phyloP scores from a whole-genome alignment of 164 flowering plant species.

The Nymphaea colorata region DNA sequence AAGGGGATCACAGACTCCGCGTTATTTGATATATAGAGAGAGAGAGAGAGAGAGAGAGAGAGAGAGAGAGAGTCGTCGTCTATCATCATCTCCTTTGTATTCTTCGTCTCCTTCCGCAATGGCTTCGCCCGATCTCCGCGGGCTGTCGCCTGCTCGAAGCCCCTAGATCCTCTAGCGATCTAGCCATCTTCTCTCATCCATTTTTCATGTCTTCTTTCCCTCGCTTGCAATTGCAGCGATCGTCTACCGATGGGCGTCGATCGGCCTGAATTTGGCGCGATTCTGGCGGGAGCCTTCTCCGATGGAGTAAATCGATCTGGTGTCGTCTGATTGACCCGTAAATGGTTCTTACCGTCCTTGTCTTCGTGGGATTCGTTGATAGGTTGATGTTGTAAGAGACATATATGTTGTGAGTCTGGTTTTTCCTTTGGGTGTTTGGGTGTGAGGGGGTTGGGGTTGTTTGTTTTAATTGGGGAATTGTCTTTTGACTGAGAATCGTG shows the following conservation, averaged over 20 bases:
- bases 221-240: neutral
- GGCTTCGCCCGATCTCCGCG: neutral
- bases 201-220: neutral
- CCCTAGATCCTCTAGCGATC: neutral
- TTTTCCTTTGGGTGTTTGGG: neutral
- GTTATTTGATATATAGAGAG: too few relatives aligned
- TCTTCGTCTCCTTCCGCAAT: neutral
- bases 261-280: neutral
- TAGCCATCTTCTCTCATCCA: neutral
- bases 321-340: neutral
- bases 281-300: neutral
- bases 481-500: neutral
- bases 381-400: neutral
- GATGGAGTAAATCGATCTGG: neutral
- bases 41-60: neutral
- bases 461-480: conserved; percentile 3
- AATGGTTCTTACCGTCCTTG: neutral
- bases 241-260: neutral
- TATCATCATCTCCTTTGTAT: neutral
- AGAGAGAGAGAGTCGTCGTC: neutral
- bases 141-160: neutral
- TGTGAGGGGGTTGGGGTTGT: conserved; percentile 1
- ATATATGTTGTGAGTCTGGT: neutral
- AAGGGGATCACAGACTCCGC: too few relatives aligned
- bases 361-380: conserved; percentile 1